Conservation (phyloP, 163 green algal species). For the Trebouxiophyceae sp. region DNA sequence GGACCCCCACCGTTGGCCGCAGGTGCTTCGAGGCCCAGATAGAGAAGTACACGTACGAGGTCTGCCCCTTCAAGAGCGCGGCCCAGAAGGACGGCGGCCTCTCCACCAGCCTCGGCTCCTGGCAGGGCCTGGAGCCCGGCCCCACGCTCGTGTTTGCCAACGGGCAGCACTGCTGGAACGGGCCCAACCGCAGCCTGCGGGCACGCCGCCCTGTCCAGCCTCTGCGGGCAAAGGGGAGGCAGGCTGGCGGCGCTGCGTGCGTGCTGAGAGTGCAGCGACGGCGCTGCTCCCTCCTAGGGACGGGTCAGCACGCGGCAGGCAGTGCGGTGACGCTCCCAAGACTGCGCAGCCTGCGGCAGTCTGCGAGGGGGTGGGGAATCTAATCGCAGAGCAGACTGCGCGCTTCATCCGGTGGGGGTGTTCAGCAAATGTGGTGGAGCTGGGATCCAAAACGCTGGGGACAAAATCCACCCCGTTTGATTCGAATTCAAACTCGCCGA, state of each 20-base stretch:
- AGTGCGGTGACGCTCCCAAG: not conserved
- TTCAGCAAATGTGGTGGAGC: too few species aligned
- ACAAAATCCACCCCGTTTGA: too few species aligned
- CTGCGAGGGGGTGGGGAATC: not conserved
- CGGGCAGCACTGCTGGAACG: slow-evolving; percentile 68
- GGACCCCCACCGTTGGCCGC: too few species aligned
- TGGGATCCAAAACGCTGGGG: too few species aligned
- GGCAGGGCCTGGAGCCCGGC: slow-evolving; percentile 45
- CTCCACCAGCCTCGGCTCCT: slow-evolving; percentile 53
- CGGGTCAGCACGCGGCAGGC: not conserved
- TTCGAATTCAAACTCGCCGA: not conserved
- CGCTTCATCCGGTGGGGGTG: not conserved
- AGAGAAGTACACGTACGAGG: slow-evolving; percentile 74
- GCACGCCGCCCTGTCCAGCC: slow-evolving; percentile 3
- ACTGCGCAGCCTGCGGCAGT: not conserved
- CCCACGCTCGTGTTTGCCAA: slow-evolving; percentile 41
- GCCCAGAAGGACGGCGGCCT: slow-evolving; percentile 54
- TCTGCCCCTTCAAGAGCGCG: slow-evolving; percentile 72
- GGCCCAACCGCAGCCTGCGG: slow-evolving; percentile 37
- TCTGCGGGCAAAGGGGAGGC: not conserved
- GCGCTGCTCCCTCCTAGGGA: not conserved
- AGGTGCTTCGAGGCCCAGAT: slow-evolving; percentile 43
- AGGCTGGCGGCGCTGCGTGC: not conserved
- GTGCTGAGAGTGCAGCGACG: not conserved
- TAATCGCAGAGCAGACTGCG: not conserved